Conservation (phyloP, 2,329 filamentous ascomycete genomes). For the Pestalotiopsis sp. region DNA sequence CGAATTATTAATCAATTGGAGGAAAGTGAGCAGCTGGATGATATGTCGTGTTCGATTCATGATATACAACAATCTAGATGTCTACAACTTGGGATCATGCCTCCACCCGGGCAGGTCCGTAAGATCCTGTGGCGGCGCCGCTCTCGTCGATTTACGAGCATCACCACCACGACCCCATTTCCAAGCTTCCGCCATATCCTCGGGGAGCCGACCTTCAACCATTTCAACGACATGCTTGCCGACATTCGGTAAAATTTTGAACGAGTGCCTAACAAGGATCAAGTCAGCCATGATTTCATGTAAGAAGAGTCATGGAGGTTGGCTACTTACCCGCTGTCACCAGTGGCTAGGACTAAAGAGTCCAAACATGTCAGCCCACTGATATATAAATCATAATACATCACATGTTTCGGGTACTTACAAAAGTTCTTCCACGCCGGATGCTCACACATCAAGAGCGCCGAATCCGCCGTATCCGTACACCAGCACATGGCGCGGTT, state of each 20-base stretch:
- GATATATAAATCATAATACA: too few species aligned
- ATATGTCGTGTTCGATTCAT: neutral
- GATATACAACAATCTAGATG: neutral
- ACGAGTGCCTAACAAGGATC: constrained; percentile 38
- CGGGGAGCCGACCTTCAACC: constrained; percentile 40
- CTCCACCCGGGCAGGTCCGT: constrained; percentile 48
- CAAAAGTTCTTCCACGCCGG: constrained; percentile 44
- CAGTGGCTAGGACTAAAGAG: constrained; percentile 39
- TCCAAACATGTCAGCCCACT: too few species aligned
- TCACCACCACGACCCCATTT: constrained; percentile 48
- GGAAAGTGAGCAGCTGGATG: too few species aligned
- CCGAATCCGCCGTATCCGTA: constrained; percentile 36
- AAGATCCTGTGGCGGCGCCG: constrained; percentile 43
- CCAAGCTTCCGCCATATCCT: constrained; percentile 43
- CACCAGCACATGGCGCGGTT: constrained; percentile 37
- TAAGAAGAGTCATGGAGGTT: neutral
- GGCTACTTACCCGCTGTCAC: constrained; percentile 45
- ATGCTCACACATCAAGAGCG: constrained; percentile 37
- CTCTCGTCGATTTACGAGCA: constrained; percentile 42
- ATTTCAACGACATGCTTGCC: constrained; percentile 49
- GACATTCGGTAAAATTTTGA: constrained; percentile 48
- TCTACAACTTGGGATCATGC: constrained; percentile 20
- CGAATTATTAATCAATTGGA: neutral
- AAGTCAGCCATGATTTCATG: neutral
- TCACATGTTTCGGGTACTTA: too few species aligned